Evolutionary conservation across 2,329 filamentous ascomycete species (phyloP), one percentile per base, ranked within the genome.

Genomic region (Chaetomium strumarium): DNA sequence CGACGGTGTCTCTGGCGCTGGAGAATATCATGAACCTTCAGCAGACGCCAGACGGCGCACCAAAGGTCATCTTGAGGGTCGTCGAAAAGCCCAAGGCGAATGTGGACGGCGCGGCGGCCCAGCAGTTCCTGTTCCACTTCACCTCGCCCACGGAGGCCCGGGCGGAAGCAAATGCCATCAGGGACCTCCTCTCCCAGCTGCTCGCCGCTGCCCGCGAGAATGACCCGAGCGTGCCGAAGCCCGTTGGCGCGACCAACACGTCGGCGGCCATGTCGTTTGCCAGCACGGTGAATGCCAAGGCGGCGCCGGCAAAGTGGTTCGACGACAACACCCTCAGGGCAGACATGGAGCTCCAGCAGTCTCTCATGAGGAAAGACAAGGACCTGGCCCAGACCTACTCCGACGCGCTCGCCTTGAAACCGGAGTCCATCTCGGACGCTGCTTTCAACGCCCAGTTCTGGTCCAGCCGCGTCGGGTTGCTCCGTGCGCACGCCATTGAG

Each of bases 371-470:
- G 63, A 85, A 88, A 52, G 88, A 95, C 64, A 75, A 80, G 16
- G 76, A 76, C 11, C 76, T 99, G 38, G 82, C 87, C 61, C 83
- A 88, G 66, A 93, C 91, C 40, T 96, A 96, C 67, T 85, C 90
- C 72, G 90, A 96, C 64, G 87, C 90, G 0, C 75, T 90, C 45
- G 78, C 81, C 48, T 87, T 88, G 9, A 96, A 96, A 64, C 90
- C 92, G 0, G 86, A 92, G 8, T 84, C 86, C 2, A 85, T 97
- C 56, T 85, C 86, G 0, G 83, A 86, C 29, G 80, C 81, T 1
- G 85, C 90, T 41, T 96, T 97, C 68, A 90, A 92, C 60, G 77
- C 83, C 1, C 92, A 96, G 67, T 99, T 99, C 72, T 99, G 93
- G 93, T 89, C 90, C 1, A 89, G 90, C 2, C 80, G 95, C 42